These are phyloP conservation scores for Perilla frutescens DNA, from an alignment of 257 asterid genomes.

Conservation along the genomic window DNA sequence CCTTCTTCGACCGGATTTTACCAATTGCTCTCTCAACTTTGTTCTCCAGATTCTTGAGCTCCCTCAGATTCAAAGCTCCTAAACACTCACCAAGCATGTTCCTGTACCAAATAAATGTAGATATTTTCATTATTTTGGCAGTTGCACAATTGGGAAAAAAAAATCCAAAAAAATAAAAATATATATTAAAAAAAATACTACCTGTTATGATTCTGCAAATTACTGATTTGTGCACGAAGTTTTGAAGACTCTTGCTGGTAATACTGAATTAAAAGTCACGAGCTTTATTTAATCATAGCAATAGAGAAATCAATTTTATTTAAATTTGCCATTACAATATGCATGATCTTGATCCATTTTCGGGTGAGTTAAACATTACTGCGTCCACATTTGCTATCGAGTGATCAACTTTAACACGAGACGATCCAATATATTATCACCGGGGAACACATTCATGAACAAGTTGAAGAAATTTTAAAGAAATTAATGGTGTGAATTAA, in stretches of 20 bases:
- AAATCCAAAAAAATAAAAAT: too few relatives aligned
- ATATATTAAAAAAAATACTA: conserved; percentile 2
- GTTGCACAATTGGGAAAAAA: background rate
- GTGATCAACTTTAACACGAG: too few relatives aligned
- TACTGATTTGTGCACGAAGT: conserved; percentile 71
- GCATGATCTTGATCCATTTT: too few relatives aligned
- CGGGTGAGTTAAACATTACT: too few relatives aligned
- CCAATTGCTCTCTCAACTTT: conserved; percentile 75
- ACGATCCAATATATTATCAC: too few relatives aligned
- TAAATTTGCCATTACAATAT: too few relatives aligned
- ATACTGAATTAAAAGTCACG: conserved; percentile 46
- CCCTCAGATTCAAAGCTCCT: conserved; percentile 58
- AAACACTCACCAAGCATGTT: conserved; percentile 81
- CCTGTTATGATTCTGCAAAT: conserved; percentile 82
- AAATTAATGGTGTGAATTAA: background rate
- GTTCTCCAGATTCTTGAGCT: conserved; percentile 76
- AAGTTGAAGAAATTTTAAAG: too few relatives aligned
- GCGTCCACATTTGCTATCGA: too few relatives aligned
- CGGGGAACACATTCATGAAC: too few relatives aligned
- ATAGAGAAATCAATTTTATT: too few relatives aligned
- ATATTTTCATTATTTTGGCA: background rate
- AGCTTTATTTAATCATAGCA: background rate
- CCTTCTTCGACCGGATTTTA: conserved; percentile 83
- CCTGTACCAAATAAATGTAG: conserved; percentile 43
- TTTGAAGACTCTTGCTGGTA: conserved; percentile 87